phyloP scores from a whole-genome alignment of 768 basidiomycete species.

The Amanita inopinata region DNA sequence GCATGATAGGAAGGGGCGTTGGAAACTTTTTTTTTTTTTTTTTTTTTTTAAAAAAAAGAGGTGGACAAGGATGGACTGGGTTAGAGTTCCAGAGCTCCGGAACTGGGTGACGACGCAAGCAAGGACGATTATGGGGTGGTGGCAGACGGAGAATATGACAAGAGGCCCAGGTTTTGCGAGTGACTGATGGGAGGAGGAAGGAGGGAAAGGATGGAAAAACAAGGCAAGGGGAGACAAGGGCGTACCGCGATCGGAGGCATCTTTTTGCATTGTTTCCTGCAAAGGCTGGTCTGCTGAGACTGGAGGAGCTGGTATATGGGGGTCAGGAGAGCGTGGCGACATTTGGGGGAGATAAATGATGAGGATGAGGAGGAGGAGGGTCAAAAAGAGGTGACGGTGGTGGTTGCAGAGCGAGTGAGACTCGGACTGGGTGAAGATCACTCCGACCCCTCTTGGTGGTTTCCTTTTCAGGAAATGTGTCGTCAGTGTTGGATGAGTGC shows the following conservation, averaged over 20 bases:
- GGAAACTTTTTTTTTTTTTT: too few species aligned
- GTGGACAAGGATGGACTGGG: too few species aligned
- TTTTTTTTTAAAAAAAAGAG: too few species aligned
- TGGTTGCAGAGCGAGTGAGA: conserved; percentile 5
- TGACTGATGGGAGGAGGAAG: background rate
- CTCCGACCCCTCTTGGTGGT: conserved; percentile 7
- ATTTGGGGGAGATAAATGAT: conserved; percentile 1
- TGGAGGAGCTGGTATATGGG: background rate
- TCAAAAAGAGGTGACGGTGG: background rate
- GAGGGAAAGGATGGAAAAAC: background rate
- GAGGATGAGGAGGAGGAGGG: background rate
- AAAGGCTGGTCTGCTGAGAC: background rate
- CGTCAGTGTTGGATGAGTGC: conserved; percentile 1
- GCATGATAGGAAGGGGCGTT: too few species aligned
- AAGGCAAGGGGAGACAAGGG: background rate
- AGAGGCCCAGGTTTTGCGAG: background rate
- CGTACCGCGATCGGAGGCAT: conserved; percentile 6
- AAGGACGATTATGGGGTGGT: too few species aligned
- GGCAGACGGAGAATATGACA: background rate
- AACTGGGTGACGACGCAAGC: too few species aligned
- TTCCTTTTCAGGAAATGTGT: background rate
- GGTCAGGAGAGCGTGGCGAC: background rate
- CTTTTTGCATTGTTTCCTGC: conserved; percentile 3
- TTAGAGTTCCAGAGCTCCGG: too few species aligned
- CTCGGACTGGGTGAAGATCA: conserved; percentile 6